Percentiles rank a stretch among this genome's conserved stretches.
Evolutionary conservation across 2,329 filamentous ascomycete genomes (phyloP).

Genomic region (Penicillium capsulatum): DNA sequence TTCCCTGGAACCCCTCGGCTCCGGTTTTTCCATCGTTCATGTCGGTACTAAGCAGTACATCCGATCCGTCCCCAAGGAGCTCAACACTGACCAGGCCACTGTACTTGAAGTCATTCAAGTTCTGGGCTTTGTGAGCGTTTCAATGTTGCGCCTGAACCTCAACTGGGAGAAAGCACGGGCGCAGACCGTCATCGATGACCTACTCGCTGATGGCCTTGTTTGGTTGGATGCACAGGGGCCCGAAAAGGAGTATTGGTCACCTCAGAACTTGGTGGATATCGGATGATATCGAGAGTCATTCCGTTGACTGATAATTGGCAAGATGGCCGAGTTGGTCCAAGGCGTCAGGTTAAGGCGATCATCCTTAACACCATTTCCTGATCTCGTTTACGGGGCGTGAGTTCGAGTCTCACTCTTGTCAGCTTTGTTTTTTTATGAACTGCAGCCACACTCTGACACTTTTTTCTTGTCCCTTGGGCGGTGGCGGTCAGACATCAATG

Average conservation of each 20-base stretch:
- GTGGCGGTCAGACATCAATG: no score
- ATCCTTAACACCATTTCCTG: slow-evolving; percentile 24
- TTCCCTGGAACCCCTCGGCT: slow-evolving; percentile 79
- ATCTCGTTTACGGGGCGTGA: slow-evolving; percentile 20
- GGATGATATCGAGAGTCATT: slow-evolving; percentile 24
- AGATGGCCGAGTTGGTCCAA: slow-evolving; percentile 34
- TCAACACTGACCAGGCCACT: slow-evolving; percentile 89
- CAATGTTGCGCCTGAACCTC: slow-evolving; percentile 83
- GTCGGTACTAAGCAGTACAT: slow-evolving; percentile 86
- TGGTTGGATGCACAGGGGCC: slow-evolving; percentile 86
- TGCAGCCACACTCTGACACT: not conserved
- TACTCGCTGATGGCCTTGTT: slow-evolving; percentile 81
- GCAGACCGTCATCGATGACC: slow-evolving; percentile 84
- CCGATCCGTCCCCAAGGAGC: slow-evolving; percentile 85
- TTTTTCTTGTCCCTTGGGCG: no score
- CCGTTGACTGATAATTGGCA: slow-evolving; percentile 13
- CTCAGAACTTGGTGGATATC: slow-evolving; percentile 42
- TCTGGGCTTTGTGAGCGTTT: slow-evolving; percentile 81
- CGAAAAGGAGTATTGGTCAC: slow-evolving; percentile 88
- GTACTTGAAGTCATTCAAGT: slow-evolving; percentile 89
- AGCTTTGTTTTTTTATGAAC: slow-evolving; percentile 8
- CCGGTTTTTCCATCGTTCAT: slow-evolving; percentile 76
- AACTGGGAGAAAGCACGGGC: slow-evolving; percentile 79
- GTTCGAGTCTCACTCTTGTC: slow-evolving; percentile 24
- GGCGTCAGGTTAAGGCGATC: slow-evolving; percentile 33